phyloP scores from a whole-genome alignment of 2,329 filamentous ascomycete species.

The Coniochaeta sp. region DNA sequence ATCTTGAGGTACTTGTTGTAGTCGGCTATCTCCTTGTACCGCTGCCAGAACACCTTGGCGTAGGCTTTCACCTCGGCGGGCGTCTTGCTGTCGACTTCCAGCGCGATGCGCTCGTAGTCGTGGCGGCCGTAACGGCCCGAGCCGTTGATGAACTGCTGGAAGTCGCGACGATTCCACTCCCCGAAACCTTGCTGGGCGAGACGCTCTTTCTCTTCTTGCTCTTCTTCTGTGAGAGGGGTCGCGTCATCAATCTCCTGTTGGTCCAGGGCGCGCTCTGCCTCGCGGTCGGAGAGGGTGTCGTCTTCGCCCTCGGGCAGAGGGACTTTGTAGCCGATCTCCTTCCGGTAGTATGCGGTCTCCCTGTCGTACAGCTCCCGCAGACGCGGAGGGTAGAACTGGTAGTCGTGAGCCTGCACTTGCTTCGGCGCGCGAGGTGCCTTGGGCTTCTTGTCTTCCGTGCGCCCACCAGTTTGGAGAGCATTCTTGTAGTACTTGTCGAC shows the following conservation, averaged over 20 bases:
- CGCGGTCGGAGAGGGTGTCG: slow-evolving; percentile 72
- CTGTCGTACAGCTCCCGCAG: slow-evolving; percentile 88
- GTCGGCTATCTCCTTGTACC: slow-evolving; percentile 84
- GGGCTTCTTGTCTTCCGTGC: slow-evolving; percentile 78
- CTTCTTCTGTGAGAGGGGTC: slow-evolving; percentile 78
- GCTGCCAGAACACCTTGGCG: slow-evolving; percentile 93
- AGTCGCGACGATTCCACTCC: slow-evolving; percentile 95
- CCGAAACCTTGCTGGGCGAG: slow-evolving; percentile 82
- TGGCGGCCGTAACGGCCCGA: slow-evolving; percentile 86
- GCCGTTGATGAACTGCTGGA: slow-evolving; percentile 95
- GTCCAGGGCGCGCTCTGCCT: slow-evolving; percentile 79
- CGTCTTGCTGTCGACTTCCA: slow-evolving; percentile 87
- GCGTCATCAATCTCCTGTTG: slow-evolving; percentile 93
- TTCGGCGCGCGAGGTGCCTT: slow-evolving; percentile 94
- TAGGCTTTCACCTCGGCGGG: slow-evolving; percentile 82
- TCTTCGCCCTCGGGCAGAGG: slow-evolving; percentile 84
- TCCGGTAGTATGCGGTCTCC: slow-evolving; percentile 91
- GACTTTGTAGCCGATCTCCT: slow-evolving; percentile 93
- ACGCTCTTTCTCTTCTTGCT: slow-evolving; percentile 77
- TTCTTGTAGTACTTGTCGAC: slow-evolving; percentile 99
- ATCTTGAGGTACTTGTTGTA: slow-evolving; percentile 82
- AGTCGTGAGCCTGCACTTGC: slow-evolving; percentile 87
- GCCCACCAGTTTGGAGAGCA: slow-evolving; percentile 70
- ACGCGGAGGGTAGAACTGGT: slow-evolving; percentile 87
- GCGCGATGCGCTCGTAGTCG: slow-evolving; percentile 77